Percentiles rank a stretch among this genome's conserved stretches.
Evolutionary conservation across 116 monocot genomes (phyloP).

Genomic region (Cymodocea nodosa): DNA sequence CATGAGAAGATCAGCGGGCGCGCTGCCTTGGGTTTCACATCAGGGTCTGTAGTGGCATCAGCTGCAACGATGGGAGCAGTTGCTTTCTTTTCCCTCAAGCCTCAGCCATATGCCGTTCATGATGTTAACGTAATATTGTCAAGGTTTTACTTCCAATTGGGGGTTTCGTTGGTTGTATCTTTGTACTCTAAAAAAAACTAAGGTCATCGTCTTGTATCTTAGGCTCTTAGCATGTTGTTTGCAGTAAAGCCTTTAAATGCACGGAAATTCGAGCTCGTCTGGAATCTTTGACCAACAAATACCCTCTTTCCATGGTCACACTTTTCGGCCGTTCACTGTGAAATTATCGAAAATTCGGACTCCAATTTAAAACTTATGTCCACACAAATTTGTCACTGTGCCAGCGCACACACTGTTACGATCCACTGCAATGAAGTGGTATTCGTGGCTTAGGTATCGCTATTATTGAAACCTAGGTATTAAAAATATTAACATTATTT

Average conservation of each 20-base stretch:
- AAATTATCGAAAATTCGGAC: no score
- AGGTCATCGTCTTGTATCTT: slow-evolving; percentile 1
- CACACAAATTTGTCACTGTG: no score
- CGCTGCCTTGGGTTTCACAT: not conserved
- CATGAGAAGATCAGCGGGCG: not conserved
- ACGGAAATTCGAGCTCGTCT: not conserved
- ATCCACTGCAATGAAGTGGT: no score
- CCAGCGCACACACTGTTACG: no score
- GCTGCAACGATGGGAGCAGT: not conserved
- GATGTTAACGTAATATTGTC: not conserved
- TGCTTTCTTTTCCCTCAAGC: not conserved
- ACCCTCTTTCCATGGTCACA: not conserved
- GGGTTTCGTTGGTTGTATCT: not conserved
- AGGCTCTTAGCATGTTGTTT: not conserved
- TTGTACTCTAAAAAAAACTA: not conserved
- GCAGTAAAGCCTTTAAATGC: not conserved
- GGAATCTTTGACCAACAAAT: not conserved
- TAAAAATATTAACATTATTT: no score
- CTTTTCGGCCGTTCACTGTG: no score
- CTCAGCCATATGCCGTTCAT: not conserved
- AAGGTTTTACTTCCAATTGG: slow-evolving; percentile 1
- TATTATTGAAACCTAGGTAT: no score
- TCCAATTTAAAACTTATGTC: no score
- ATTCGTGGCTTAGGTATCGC: no score
- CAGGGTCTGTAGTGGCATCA: no score